A percentile compares a stretch with the other conserved stretches of the same genome.
Conservation (phyloP, 441 rosid species). For the Biscutella laevigata region DNA sequence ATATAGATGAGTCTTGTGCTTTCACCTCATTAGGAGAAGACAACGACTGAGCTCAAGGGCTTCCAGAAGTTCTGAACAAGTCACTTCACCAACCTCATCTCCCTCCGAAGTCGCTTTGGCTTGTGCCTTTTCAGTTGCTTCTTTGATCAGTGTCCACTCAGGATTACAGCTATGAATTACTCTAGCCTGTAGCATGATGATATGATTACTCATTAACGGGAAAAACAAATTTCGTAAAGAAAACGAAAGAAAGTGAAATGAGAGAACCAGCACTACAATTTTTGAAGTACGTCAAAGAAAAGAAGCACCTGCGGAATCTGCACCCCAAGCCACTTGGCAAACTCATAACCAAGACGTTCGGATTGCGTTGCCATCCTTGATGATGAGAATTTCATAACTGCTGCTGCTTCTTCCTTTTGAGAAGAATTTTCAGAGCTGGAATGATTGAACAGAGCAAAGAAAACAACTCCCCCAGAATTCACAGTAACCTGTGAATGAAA, state of each 20-base stretch:
- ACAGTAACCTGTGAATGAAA: slow-evolving; percentile 69
- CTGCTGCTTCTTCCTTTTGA: slow-evolving; percentile 84
- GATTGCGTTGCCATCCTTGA: slow-evolving; percentile 99
- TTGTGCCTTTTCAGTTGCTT: slow-evolving; percentile 91
- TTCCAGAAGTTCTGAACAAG: slow-evolving; percentile 93
- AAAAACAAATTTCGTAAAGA: not conserved
- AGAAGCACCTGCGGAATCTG: slow-evolving; percentile 83
- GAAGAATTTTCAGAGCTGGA: slow-evolving; percentile 35
- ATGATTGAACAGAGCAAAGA: slow-evolving; percentile 84
- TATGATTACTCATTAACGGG: slow-evolving; percentile 8
- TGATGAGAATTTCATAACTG: slow-evolving; percentile 97
- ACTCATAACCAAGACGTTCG: slow-evolving; percentile 98
- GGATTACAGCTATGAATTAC: slow-evolving; percentile 78
- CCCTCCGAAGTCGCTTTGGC: slow-evolving; percentile 61
- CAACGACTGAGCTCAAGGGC: slow-evolving; percentile 99
- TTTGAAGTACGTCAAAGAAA: slow-evolving; percentile 3
- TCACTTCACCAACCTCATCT: slow-evolving; percentile 85
- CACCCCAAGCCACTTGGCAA: slow-evolving; percentile 90
- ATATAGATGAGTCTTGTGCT: not conserved
- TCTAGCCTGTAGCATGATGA: slow-evolving; percentile 53
- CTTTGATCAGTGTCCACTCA: slow-evolving; percentile 91
- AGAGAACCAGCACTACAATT: not conserved
- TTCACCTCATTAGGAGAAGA: slow-evolving; percentile 91
- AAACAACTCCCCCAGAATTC: slow-evolving; percentile 99
- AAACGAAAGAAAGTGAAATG: not conserved